A percentile compares a stretch with the other conserved stretches of the same genome.
These are phyloP conservation scores for Calendula officinalis DNA, from an alignment of 129 eudicot species.

Conservation along the genomic window DNA sequence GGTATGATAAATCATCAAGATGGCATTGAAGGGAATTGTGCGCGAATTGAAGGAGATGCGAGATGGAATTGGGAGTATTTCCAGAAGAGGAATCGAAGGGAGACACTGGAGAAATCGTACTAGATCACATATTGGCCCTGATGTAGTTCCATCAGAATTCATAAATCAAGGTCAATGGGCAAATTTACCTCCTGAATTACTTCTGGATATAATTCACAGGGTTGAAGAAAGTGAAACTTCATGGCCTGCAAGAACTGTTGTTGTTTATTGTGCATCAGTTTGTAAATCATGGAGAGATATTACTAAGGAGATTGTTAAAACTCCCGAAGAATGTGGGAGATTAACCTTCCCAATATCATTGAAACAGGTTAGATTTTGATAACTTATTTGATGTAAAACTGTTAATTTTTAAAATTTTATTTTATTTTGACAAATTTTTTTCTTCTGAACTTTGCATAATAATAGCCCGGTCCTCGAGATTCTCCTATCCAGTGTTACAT, in stretches of 20 bases:
- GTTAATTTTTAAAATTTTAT: background rate
- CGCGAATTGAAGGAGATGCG: constrained; percentile 73
- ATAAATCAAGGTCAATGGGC: constrained; percentile 88
- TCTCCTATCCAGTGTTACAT: constrained; percentile 85
- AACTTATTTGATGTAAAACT: background rate
- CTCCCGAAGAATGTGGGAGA: constrained; percentile 93
- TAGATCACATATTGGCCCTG: constrained; percentile 78
- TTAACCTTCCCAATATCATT: constrained; percentile 93
- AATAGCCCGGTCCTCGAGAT: constrained; percentile 94
- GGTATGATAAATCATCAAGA: constrained; percentile 36
- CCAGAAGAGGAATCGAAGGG: constrained; percentile 67
- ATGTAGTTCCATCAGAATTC: constrained; percentile 50
- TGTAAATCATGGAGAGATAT: constrained; percentile 95
- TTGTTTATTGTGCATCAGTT: constrained; percentile 83
- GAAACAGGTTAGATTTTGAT: constrained; percentile 59
- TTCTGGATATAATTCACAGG: constrained; percentile 76
- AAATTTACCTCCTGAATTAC: constrained; percentile 85
- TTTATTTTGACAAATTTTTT: background rate
- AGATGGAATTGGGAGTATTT: constrained; percentile 71
- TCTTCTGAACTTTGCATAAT: constrained; percentile 13
- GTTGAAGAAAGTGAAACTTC: constrained; percentile 86
- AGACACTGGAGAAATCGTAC: constrained; percentile 73
- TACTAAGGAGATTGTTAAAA: constrained; percentile 89
- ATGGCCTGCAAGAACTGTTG: constrained; percentile 86
- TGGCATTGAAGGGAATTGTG: constrained; percentile 84